Conservation (phyloP, 2,329 filamentous ascomycete species). For the Penicillium capsulatum region DNA sequence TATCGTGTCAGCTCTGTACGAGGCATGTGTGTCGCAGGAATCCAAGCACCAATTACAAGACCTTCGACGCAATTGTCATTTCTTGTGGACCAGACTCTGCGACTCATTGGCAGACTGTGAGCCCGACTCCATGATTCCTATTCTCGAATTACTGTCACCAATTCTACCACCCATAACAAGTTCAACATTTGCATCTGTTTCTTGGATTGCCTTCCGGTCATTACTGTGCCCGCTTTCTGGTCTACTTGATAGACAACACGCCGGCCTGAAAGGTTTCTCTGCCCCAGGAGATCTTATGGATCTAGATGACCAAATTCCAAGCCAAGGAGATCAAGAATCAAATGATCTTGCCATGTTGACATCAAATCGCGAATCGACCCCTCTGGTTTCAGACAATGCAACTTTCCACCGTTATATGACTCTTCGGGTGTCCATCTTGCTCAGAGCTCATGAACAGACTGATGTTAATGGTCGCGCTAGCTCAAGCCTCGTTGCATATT, state of each 20-base stretch:
- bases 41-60: constrained; percentile 28
- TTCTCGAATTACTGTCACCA: constrained; percentile 33
- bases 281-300: constrained; percentile 40
- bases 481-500: constrained; percentile 31
- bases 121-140: constrained; percentile 26
- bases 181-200: constrained; percentile 14
- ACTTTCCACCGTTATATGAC: constrained; percentile 38
- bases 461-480: neutral
- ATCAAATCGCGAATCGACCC: constrained; percentile 31
- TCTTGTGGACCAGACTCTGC: constrained; percentile 37
- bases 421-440: constrained; percentile 33
- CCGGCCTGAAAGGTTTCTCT: constrained; percentile 16
- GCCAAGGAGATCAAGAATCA: constrained; percentile 20
- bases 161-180: constrained; percentile 26
- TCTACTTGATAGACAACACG: constrained; percentile 30
- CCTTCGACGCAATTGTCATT: constrained; percentile 26
- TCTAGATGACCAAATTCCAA: constrained; percentile 38
- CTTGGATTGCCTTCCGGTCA: constrained; percentile 23
- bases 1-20: constrained; percentile 39
- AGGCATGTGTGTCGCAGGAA: constrained; percentile 34
- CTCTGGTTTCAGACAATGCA: constrained; percentile 29
- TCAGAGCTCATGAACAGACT: constrained; percentile 12
- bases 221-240: constrained; percentile 29
- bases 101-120: constrained; percentile 29
- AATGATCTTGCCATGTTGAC: constrained; percentile 24